A percentile compares a stretch with the other conserved stretches of the same genome.
These are phyloP conservation scores for Tylopilus plumbeoviolaceoides DNA, from an alignment of 768 basidiomycete species.

Conservation along the genomic window DNA sequence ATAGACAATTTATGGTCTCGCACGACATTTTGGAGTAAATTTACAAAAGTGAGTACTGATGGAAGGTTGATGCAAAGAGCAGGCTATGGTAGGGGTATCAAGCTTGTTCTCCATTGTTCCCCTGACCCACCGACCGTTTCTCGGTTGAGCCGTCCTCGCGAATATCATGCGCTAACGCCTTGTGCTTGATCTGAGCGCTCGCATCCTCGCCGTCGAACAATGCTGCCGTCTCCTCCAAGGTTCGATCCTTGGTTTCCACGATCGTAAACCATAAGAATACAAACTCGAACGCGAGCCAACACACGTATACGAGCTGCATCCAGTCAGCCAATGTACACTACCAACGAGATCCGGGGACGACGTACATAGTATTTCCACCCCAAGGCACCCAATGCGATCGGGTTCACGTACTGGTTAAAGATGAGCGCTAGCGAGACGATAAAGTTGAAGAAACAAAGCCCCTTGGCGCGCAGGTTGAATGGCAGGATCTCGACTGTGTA, in stretches of 20 bases:
- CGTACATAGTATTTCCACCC: constrained; percentile 47
- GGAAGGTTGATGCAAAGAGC: too few species aligned
- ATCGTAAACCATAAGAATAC: constrained; percentile 12
- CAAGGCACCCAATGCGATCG: constrained; percentile 56
- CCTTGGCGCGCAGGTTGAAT: constrained; percentile 74
- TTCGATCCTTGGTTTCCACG: constrained; percentile 34
- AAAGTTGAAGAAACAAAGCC: constrained; percentile 73
- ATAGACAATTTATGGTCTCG: too few species aligned
- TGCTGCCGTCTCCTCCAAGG: constrained; percentile 70
- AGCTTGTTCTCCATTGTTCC: not conserved
- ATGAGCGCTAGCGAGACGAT: constrained; percentile 61
- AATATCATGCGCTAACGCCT: not conserved
- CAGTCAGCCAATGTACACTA: not conserved
- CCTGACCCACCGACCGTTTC: constrained; percentile 1
- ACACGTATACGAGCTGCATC: constrained; percentile 20
- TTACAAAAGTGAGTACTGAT: too few species aligned
- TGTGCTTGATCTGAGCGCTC: constrained; percentile 15
- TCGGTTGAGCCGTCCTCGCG: constrained; percentile 1
- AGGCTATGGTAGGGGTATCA: too few species aligned
- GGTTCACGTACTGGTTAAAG: constrained; percentile 79
- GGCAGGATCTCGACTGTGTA: constrained; percentile 79
- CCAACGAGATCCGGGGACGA: not conserved
- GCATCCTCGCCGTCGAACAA: constrained; percentile 62
- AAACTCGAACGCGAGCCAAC: constrained; percentile 16
- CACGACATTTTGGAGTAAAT: too few species aligned